Evolutionary conservation across 164 flowering plant species (phyloP).

Genomic region (Sextonia rubra): DNA sequence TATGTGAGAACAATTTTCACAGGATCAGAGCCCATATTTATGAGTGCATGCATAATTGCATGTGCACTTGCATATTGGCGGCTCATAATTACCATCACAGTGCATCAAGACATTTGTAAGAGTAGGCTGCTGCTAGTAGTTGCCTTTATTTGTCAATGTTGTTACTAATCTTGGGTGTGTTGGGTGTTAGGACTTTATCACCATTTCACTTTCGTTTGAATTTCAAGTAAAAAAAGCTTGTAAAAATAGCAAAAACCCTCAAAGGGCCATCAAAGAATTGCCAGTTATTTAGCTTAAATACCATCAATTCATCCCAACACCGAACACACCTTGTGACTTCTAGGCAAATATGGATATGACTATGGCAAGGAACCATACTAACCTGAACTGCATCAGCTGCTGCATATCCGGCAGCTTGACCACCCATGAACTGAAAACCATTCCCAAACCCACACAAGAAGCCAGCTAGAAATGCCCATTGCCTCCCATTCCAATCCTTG

Average conservation of each 20-base stretch:
- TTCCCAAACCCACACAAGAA: conserved; percentile 80
- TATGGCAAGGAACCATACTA: conserved; percentile 6
- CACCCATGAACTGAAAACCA: conserved; percentile 82
- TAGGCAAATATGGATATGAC: background rate
- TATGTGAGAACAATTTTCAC: too few species aligned
- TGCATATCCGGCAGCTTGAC: conserved; percentile 84
- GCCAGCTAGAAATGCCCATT: conserved; percentile 81
- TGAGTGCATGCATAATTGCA: background rate
- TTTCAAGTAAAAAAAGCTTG: too few species aligned
- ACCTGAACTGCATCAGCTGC: conserved; percentile 90
- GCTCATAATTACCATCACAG: too few species aligned
- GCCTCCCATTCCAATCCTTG: conserved; percentile 67
- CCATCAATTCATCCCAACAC: too few species aligned
- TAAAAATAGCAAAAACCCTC: too few species aligned
- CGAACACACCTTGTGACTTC: background rate
- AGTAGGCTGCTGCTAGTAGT: too few species aligned
- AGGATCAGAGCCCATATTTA: too few species aligned
- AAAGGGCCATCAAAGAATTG: too few species aligned
- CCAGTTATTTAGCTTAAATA: background rate
- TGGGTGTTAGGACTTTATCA: background rate
- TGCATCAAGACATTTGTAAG: too few species aligned
- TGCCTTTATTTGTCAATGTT: background rate
- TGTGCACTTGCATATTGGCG: too few species aligned
- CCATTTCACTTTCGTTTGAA: background rate
- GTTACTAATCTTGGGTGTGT: background rate